These are phyloP conservation scores for Dipodascopsis tothii DNA, from an alignment of 805 yeast species.

Conservation along the genomic window DNA sequence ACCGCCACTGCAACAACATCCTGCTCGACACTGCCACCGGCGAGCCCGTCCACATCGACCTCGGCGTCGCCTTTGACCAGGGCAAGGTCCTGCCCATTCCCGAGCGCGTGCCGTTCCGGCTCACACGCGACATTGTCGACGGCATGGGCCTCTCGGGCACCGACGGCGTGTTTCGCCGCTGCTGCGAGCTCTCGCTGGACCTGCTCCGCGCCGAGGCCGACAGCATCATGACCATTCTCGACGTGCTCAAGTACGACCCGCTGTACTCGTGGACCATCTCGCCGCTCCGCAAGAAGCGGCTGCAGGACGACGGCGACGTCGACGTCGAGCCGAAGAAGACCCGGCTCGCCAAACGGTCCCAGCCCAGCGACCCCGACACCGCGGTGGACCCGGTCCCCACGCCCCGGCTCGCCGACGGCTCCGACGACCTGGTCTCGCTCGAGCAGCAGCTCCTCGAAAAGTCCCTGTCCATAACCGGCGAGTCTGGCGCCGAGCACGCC, in stretches of 20 bases:
- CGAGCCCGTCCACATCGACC: slow-evolving; percentile 90
- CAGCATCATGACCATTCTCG: slow-evolving; percentile 70
- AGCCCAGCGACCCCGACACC: background rate
- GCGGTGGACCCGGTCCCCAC: background rate
- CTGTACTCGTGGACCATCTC: slow-evolving; percentile 85
- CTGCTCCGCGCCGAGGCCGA: slow-evolving; percentile 60
- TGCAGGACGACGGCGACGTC: slow-evolving; percentile 4
- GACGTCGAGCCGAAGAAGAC: background rate
- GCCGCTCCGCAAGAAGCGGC: slow-evolving; percentile 39
- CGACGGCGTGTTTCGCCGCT: slow-evolving; percentile 64
- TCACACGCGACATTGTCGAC: slow-evolving; percentile 84
- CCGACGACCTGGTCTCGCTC: background rate
- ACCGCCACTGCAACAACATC: slow-evolving; percentile 87
- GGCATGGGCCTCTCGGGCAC: slow-evolving; percentile 87
- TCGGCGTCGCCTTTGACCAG: slow-evolving; percentile 95
- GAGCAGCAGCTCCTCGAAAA: background rate
- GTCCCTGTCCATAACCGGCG: background rate
- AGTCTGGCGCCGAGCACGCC: slow-evolving; percentile 72
- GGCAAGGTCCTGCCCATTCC: slow-evolving; percentile 80
- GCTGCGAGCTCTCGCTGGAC: slow-evolving; percentile 65
- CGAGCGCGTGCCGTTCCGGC: slow-evolving; percentile 86
- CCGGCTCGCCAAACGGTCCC: background rate
- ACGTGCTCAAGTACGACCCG: slow-evolving; percentile 87
- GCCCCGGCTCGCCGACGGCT: background rate
- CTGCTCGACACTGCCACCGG: slow-evolving; percentile 74